These are phyloP conservation scores for Mollisia scopiformis DNA, from an alignment of 2,329 filamentous ascomycete genomes.

Conservation along the genomic window DNA sequence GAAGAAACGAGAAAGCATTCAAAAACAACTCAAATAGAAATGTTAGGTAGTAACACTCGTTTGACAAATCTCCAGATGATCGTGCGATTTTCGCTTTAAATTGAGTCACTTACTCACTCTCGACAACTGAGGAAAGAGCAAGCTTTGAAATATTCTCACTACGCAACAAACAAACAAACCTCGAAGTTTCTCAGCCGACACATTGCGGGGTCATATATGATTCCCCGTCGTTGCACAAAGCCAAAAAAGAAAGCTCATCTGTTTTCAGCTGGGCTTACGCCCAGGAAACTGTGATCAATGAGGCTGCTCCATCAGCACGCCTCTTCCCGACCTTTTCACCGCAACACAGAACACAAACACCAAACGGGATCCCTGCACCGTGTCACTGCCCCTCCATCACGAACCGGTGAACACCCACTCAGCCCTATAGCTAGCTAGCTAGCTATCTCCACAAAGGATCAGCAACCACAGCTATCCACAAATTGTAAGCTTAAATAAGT, in stretches of 20 bases:
- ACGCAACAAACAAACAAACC: background rate
- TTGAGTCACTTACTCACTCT: background rate
- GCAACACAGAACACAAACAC: background rate
- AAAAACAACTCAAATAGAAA: background rate
- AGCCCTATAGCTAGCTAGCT: no score
- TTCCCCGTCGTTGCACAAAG: background rate
- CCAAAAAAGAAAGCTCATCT: background rate
- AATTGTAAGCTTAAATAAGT: background rate
- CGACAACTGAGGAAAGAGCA: background rate
- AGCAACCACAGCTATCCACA: background rate
- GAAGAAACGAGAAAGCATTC: slow-evolving; percentile 6
- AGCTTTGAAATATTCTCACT: background rate
- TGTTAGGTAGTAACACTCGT: background rate
- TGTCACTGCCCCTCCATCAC: background rate
- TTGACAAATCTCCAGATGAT: background rate
- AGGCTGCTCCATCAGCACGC: background rate
- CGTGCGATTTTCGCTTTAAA: background rate
- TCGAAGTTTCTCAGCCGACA: background rate
- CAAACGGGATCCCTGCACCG: background rate
- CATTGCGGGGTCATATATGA: background rate
- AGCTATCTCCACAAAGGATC: background rate
- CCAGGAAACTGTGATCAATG: background rate
- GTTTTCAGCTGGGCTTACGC: background rate
- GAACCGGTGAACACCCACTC: background rate
- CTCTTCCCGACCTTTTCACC: background rate